Evolutionary conservation across 495 filamentous ascomycete genomes (phyloP).

Genomic region (Podospora didyma): DNA sequence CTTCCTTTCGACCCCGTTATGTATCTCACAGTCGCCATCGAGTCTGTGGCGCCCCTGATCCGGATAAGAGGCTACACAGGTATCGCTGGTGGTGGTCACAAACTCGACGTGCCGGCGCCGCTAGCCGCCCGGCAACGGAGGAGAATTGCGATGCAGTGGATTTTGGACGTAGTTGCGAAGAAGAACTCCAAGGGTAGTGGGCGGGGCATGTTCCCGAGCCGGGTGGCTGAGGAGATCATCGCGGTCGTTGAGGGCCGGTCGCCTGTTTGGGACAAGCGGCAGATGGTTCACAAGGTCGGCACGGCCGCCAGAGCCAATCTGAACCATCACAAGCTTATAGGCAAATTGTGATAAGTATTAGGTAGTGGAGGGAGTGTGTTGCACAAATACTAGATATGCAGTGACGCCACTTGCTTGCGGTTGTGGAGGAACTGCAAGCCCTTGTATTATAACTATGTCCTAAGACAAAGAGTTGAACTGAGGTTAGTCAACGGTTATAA

Average conservation of each 20-base stretch:
- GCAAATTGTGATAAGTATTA: neutral
- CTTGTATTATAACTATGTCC: neutral
- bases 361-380: neutral
- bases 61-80: constrained; percentile 71
- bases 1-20: constrained; percentile 73
- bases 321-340: constrained; percentile 14
- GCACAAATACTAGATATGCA: no score
- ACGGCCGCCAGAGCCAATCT: constrained; percentile 72
- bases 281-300: constrained; percentile 67
- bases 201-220: constrained; percentile 60
- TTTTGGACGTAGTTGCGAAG: constrained; percentile 74
- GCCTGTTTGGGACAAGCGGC: constrained; percentile 74
- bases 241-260: constrained; percentile 84
- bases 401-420: no score
- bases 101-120: constrained; percentile 79
- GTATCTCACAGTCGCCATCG: constrained; percentile 84
- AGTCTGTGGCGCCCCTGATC: constrained; percentile 89
- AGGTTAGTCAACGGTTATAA: no score
- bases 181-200: constrained; percentile 61
- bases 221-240: constrained; percentile 84
- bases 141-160: constrained; percentile 77
- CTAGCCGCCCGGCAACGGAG: constrained; percentile 70
- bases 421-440: neutral
- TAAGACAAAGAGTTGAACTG: no score
- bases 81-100: constrained; percentile 77